Evolutionary conservation across 768 basidiomycete species (phyloP), one percentile per base, ranked within the genome.

Genomic region (Xerocomellus amylosporus): DNA sequence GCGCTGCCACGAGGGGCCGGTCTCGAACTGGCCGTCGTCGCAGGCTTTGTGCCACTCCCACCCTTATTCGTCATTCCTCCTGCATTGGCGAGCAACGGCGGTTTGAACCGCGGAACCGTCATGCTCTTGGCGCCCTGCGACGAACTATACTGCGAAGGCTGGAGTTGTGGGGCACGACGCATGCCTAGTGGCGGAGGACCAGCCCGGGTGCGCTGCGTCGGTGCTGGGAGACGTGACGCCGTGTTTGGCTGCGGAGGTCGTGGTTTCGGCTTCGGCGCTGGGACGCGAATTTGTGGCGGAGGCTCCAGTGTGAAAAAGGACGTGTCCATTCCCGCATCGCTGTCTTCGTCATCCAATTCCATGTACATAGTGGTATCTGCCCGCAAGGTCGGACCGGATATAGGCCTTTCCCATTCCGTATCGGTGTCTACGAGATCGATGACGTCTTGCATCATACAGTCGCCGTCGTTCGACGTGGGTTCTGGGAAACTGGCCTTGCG

Each of bases 161-260:
- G 58, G 17, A 55, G 42, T 24, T 59, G 60, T 14, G 64, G 36
- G 0, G 51, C 49, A 14, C 70, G 64, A 17, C 69, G 69, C 69
- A 70, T 70, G 7, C 69, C 69, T 8, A 70, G 50, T 3, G 51
- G 64, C 4, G 69, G 69, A 26, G 66, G 70, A 8, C 56, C 65
- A 0, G 46, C 31, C 19, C 58, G 58, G 0, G 51, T 4, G 8
- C 58, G 63, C 42, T 67, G 64, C 3, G 53, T 58, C 17, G 57
- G 40, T n/a, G 34, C 49, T 0, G 47, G 33, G 14, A 49, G 55
- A n/a, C 38, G 53, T 36, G 49, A 40, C 5, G 6, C 30, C 2
- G 42, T 19, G 22, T 8, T 45, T 14, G 58, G 8, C 28, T 34
- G 59, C 2, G 53, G 20, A 15, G 48, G 53, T 17, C 30, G 46